These are phyloP conservation scores for Westerdykella ornata DNA, from an alignment of 2,329 filamentous ascomycete genomes.

Conservation along the genomic window DNA sequence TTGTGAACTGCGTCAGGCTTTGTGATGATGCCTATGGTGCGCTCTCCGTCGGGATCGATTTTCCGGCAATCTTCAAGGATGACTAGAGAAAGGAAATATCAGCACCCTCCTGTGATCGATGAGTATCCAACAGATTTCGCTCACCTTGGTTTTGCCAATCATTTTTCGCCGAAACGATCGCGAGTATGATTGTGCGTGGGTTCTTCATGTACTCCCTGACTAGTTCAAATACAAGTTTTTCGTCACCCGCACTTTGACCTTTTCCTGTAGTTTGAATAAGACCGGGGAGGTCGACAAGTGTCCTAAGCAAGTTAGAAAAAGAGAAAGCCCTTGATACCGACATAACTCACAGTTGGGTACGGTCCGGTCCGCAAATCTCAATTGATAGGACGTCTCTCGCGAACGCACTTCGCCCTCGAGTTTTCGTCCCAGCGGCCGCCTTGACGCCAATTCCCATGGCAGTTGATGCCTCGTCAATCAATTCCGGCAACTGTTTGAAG, in stretches of 20 bases:
- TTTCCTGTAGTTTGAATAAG: constrained; percentile 34
- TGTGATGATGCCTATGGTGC: constrained; percentile 54
- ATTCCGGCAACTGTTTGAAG: constrained; percentile 39
- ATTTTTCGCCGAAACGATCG: constrained; percentile 36
- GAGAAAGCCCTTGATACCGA: constrained; percentile 3
- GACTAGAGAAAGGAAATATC: constrained; percentile 52
- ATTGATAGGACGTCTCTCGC: constrained; percentile 39
- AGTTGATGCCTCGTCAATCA: constrained; percentile 50
- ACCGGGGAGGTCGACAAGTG: constrained; percentile 44
- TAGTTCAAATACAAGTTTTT: constrained; percentile 17
- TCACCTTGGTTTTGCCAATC: constrained; percentile 1
- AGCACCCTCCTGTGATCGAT: too few species aligned
- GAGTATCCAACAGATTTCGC: constrained; percentile 14
- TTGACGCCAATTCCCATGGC: constrained; percentile 47
- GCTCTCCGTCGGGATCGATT: constrained; percentile 42
- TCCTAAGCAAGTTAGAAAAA: constrained; percentile 26
- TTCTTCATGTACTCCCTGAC: constrained; percentile 25
- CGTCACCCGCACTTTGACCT: constrained; percentile 15
- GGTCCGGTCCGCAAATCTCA: constrained; percentile 39
- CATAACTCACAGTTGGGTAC: constrained; percentile 26
- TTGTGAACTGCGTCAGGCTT: constrained; percentile 46
- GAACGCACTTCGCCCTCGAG: too few species aligned
- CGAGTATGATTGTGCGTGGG: constrained; percentile 25
- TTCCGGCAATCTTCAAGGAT: constrained; percentile 46
- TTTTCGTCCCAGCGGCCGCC: constrained; percentile 8